phyloP scores from a whole-genome alignment of 176 grass and related monocot genomes.

The Cymbopogon citratus region DNA sequence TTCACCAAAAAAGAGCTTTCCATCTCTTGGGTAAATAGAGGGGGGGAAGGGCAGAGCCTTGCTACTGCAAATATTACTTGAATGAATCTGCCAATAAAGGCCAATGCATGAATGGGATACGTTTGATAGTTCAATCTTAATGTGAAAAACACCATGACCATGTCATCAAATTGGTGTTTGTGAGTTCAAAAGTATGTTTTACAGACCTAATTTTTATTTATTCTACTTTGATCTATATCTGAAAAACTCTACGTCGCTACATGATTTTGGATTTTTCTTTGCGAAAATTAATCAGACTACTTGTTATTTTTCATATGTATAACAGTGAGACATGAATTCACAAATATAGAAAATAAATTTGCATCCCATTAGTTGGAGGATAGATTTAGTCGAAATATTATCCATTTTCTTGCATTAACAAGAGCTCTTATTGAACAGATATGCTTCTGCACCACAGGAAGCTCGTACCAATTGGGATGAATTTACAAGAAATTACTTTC shows the following conservation, averaged over 20 bases:
- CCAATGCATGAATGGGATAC: neutral
- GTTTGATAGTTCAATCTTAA: neutral
- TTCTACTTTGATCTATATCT: neutral
- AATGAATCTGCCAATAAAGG: conserved; percentile 8
- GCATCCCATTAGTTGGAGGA: neutral
- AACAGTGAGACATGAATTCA: neutral
- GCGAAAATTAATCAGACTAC: neutral
- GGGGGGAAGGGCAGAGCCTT: neutral
- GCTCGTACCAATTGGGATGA: conserved; percentile 71
- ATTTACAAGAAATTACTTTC: conserved; percentile 92
- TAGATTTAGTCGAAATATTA: neutral
- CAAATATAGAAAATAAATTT: neutral
- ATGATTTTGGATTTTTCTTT: neutral
- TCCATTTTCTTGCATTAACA: conserved; percentile 15
- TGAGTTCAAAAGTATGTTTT: neutral
- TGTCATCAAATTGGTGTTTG: conserved; percentile 6
- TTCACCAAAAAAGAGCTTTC: neutral
- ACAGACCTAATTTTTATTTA: neutral
- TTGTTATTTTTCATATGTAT: neutral
- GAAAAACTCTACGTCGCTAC: neutral
- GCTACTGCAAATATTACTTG: neutral
- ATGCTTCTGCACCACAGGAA: conserved; percentile 89
- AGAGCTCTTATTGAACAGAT: conserved; percentile 55
- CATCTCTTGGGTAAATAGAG: neutral
- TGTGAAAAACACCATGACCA: neutral